Evolutionary conservation across 306 rosid genomes (phyloP), one percentile per base, ranked within the genome.

Genomic region (Lablab purpureus): DNA sequence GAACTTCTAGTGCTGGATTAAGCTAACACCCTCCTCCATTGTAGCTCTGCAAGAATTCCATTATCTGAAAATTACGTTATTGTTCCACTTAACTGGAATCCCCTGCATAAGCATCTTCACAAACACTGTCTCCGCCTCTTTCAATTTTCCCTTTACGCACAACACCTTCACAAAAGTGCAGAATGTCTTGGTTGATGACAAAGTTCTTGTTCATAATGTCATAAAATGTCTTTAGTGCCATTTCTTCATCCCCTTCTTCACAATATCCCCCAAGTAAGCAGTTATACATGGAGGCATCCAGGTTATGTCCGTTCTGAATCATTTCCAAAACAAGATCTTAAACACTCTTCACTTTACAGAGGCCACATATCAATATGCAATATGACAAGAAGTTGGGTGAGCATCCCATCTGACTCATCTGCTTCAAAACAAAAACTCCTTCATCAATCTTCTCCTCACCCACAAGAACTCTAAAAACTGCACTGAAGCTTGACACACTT

Each of bases 351-450:
- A 60, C 73, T 55, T 65, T 43, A 74, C 89, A 89, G 32, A 87
- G 87, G 47, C 83, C 59, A 72, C 71, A 46, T 19, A 89, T 59
- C 56, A 89, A 84, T 55, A 37, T 40, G 81, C 67, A 76, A 41
- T 81, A 87, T 2, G 93, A 85, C 22, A 81, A 27, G 86, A 83
- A 89, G 41, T 87, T 89, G 10, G 91, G 89, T 12, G 56, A 50
- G 81, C 89, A 80, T 2, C 88, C 89, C 87, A 89, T 79, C 50
- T 11, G 76, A 23, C 83, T 77, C 88, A 85, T 89, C 67, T 81
- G 85, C 83, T 85, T 87, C 7, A 87, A 79, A 69, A 89, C 85
- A 79, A 34, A 25, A 81, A 85, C 7, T 7, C 82, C 89, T 73
- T 82, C 83, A 11, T 81, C 83, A 13, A 82, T 40, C 77, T 80